A percentile compares a stretch with the other conserved stretches of the same genome.
Evolutionary conservation across 192 early-diverging fungal species (phyloP).

Genomic region (Pilobolus umbonatus): DNA sequence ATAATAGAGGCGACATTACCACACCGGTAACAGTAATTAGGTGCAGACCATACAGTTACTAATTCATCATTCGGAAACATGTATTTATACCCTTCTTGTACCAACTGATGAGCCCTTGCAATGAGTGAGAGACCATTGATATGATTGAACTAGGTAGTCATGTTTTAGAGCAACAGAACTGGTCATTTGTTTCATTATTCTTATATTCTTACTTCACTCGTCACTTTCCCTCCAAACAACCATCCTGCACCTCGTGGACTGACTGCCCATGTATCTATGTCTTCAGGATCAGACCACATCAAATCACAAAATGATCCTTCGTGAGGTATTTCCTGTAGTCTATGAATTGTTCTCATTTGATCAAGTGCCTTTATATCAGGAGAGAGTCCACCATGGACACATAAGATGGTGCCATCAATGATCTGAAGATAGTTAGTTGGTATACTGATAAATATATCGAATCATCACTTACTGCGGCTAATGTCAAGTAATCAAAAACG

Average conservation of each 20-base stretch:
- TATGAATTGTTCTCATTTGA: slow-evolving; percentile 91
- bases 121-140: slow-evolving; percentile 88
- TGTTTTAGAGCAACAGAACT: background rate
- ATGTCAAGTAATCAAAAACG: slow-evolving; percentile 88
- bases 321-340: slow-evolving; percentile 93
- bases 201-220: slow-evolving; percentile 63
- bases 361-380: slow-evolving; percentile 91
- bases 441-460: background rate
- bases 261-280: slow-evolving; percentile 88
- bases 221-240: slow-evolving; percentile 93
- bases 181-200: background rate
- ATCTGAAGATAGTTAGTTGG: slow-evolving; percentile 48
- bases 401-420: slow-evolving; percentile 88
- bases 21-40: slow-evolving; percentile 98
- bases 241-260: slow-evolving; percentile 93
- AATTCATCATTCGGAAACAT: slow-evolving; percentile 91
- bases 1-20: slow-evolving; percentile 95
- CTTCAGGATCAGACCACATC: slow-evolving; percentile 97
- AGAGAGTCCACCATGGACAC: slow-evolving; percentile 91
- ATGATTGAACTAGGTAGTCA: slow-evolving; percentile 79
- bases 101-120: slow-evolving; percentile 94
- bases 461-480: slow-evolving; percentile 80
- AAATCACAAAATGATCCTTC: slow-evolving; percentile 94
- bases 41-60: slow-evolving; percentile 95
- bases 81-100: slow-evolving; percentile 97